Percentiles rank a stretch among this genome's conserved stretches.
These are phyloP conservation scores for Casaregolazyma suthepensis DNA, from an alignment of 1,139 yeast genomes.

Conservation along the genomic window DNA sequence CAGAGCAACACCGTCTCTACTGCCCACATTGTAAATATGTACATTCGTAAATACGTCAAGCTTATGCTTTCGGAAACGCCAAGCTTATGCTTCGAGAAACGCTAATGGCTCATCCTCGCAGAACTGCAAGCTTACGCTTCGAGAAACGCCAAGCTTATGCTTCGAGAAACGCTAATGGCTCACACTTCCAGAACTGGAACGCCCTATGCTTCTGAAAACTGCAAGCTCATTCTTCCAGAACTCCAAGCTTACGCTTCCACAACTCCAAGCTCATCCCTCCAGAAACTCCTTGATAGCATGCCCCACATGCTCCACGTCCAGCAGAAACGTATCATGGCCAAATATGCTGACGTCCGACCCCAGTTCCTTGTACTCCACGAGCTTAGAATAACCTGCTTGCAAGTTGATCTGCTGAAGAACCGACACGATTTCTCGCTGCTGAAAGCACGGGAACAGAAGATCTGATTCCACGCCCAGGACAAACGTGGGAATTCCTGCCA, in stretches of 20 bases:
- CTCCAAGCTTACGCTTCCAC: no score
- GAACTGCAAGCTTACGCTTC: no score
- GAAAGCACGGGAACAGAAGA: constrained; percentile 90
- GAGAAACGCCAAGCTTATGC: no score
- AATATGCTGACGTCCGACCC: constrained; percentile 69
- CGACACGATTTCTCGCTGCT: constrained; percentile 74
- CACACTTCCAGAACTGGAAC: no score
- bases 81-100: no score
- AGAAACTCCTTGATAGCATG: constrained; percentile 64
- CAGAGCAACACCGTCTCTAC: no score
- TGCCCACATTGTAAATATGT: not conserved
- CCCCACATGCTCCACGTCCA: constrained; percentile 76
- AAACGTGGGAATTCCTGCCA: constrained; percentile 60
- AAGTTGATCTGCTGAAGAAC: constrained; percentile 43
- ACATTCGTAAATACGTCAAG: not conserved
- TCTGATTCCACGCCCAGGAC: constrained; percentile 92
- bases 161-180: not conserved
- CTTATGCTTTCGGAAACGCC: not conserved
- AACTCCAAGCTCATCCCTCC: constrained; percentile 28
- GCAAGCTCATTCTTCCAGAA: no score
- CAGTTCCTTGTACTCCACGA: constrained; percentile 60
- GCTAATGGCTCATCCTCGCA: not conserved
- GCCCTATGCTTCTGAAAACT: not conserved
- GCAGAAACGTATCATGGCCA: constrained; percentile 86
- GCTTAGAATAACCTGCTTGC: constrained; percentile 11